Percentiles rank a stretch among this genome's conserved stretches.
These are phyloP conservation scores for Parmales sp. DNA, from an alignment of 108 stramenopile species.

Conservation along the genomic window DNA sequence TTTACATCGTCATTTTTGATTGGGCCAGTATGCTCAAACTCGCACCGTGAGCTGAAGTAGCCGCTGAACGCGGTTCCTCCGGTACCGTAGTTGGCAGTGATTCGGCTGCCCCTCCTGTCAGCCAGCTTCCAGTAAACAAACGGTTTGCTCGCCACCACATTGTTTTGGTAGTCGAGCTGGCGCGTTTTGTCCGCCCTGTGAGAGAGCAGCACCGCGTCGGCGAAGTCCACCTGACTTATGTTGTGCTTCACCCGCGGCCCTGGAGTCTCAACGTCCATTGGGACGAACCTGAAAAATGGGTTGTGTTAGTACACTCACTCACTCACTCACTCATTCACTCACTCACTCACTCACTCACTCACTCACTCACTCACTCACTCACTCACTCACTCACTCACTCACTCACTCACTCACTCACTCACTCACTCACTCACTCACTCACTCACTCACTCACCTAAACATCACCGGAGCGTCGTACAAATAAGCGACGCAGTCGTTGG, in stretches of 20 bases:
- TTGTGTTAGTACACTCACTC: too few relatives aligned
- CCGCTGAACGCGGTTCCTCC: constrained; percentile 18
- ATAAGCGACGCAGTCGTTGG: background rate
- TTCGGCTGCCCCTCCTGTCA: constrained; percentile 28
- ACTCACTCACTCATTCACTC: too few relatives aligned
- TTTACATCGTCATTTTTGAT: constrained; percentile 22
- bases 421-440: too few relatives aligned
- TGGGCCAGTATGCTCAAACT: constrained; percentile 21
- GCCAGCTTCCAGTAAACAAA: constrained; percentile 17
- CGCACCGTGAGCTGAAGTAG: constrained; percentile 16
- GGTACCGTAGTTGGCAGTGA: constrained; percentile 34
- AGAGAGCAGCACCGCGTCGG: constrained; percentile 10
- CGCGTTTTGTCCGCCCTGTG: background rate
- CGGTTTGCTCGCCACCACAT: constrained; percentile 1
- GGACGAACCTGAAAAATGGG: constrained; percentile 9
- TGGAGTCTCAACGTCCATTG: background rate
- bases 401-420: too few relatives aligned
- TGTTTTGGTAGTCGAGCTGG: constrained; percentile 1
- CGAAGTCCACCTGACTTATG: constrained; percentile 9
- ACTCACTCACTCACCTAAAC: too few relatives aligned
- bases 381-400: too few relatives aligned
- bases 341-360: too few relatives aligned
- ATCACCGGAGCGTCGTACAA: background rate
- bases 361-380: too few relatives aligned
- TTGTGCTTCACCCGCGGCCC: constrained; percentile 22